Evolutionary conservation across 2,329 filamentous ascomycete genomes (phyloP), one percentile per base, ranked within the genome.

Genomic region (Talaromyces rugulosus): DNA sequence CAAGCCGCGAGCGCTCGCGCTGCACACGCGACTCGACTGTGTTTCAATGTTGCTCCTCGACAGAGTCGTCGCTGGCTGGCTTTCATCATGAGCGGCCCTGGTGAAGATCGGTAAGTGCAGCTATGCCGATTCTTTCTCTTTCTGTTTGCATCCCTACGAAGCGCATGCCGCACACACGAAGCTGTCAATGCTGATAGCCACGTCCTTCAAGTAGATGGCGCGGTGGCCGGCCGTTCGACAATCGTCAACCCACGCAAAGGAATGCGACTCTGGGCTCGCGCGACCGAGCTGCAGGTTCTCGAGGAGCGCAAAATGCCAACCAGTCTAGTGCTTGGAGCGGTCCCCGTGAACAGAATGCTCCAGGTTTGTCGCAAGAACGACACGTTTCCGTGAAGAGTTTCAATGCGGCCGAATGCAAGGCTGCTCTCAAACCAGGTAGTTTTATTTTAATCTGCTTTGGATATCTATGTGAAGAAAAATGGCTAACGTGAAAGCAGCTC

Each of bases 361-460:
- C 64, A 23, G 65, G 64, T 18, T 66, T 62, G 56, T 54, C 67
- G 52, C 72, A 74, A 63, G 77, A 79, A 18, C 74, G 75, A 57
- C 77, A 80, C 69, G 68, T 75, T 40, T 72, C 78, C n/a, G 75
- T 79, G 28, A 70, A 70, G 27, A 75, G 72, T 5, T 81, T 81
- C 70, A 81, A 81, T 66, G 70, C 75, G 16, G 66, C 69, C 7
- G 79, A 80, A 64, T 70, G 74, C 33, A 78, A 78, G 65, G 72
- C 69, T 50, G 69, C 72, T 62, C 70, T 81, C 36, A 78, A 70
- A 65, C 75, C 70, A 70, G 74, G 79, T 76, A 73, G 42, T 27
- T 47, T 27, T 23, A 23, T 23, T 27, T 27, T 12, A 27, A 12
- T 27, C 11, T 27, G 4, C 8, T 47, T 27, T 27, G 44, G 18